A percentile compares a stretch with the other conserved stretches of the same genome.
Conservation (phyloP, 805 yeast species). For the Ogataea thermomethanolica region DNA sequence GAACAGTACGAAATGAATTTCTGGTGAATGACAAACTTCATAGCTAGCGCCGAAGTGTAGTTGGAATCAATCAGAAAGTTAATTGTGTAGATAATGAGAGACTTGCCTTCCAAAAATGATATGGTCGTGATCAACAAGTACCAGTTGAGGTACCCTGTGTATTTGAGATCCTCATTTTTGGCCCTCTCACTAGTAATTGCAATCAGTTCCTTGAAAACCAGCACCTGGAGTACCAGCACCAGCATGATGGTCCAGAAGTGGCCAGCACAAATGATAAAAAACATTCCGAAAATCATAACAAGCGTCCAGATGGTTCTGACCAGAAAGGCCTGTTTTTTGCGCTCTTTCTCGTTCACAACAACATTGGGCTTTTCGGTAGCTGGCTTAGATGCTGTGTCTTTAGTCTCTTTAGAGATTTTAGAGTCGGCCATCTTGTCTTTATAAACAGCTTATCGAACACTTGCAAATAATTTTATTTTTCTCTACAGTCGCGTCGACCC, state of each 20-base stretch:
- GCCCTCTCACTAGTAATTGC: conserved; percentile 75
- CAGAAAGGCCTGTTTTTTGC: conserved; percentile 77
- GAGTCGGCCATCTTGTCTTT: conserved; percentile 4
- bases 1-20: conserved; percentile 78
- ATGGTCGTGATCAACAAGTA: conserved; percentile 84
- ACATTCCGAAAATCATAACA: conserved; percentile 79
- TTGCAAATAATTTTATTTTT: conserved; percentile 3
- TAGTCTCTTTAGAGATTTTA: conserved; percentile 2
- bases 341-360: conserved; percentile 45
- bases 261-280: conserved; percentile 72
- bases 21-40: conserved; percentile 54
- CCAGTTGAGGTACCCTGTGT: conserved; percentile 86
- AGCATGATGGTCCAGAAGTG: conserved; percentile 75
- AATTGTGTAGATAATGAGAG: conserved; percentile 55
- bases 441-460: conserved; percentile 9
- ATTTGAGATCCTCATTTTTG: conserved; percentile 76
- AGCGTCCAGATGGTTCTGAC: conserved; percentile 91
- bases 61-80: conserved; percentile 28
- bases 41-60: conserved; percentile 26
- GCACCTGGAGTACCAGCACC: conserved; percentile 69
- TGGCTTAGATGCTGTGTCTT: conserved; percentile 1
- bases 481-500: conserved; percentile 7
- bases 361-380: conserved; percentile 7
- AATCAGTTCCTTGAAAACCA: conserved; percentile 89
- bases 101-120: conserved; percentile 85